Base-by-base conservation (phyloP, 1,284 basidiomycete genomes). In the Caloboletus firmus region DNA sequence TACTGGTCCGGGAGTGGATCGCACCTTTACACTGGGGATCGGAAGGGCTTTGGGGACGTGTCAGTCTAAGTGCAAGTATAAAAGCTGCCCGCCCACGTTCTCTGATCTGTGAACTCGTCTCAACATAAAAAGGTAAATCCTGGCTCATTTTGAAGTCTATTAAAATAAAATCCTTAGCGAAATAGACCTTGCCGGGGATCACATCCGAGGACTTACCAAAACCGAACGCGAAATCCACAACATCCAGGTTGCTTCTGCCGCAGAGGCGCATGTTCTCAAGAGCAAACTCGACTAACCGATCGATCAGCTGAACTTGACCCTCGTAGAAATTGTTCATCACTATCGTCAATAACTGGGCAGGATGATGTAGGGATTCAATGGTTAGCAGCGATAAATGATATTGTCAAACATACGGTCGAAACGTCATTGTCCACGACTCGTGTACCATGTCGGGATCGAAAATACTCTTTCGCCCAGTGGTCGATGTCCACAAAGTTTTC, bases 241-340 rank as follows among this genome's bases (percentile, higher is more conserved):
- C 9, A 8, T 18, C 28, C 8, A 68, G 51, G 15, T 10, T 52
- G 5, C 34, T 36, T 13, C 66, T 57, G 34, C 63, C 58, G 17
- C 55, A 51, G 35, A 36, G 1, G 18, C n/a, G 55, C 66, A 71
- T 68, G 24, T 66, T 54, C n/a, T 51, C 45, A 13, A 70, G 49
- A 6, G 69, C 69, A 41, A 55, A 58, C n/a, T 56, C 51, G 31
- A 65, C 64, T 1, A 71, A 26, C 13, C 59, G 52, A 48, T 68
- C 69, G 35, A 70, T 60, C 37, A 68, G 44, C 15, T 71, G 62
- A 5, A 66, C 59, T 11, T 67, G 60, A 11, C 59, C 66, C 50
- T 68, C 66, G 15, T 70, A 71, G 40, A 71, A 70, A 36, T 55
- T 62, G 26, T 71, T 70, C 34, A 68, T 54, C 17, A 71, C 59